phyloP scores from a whole-genome alignment of 148 eudicot species.

The Pouteria glomerata region DNA sequence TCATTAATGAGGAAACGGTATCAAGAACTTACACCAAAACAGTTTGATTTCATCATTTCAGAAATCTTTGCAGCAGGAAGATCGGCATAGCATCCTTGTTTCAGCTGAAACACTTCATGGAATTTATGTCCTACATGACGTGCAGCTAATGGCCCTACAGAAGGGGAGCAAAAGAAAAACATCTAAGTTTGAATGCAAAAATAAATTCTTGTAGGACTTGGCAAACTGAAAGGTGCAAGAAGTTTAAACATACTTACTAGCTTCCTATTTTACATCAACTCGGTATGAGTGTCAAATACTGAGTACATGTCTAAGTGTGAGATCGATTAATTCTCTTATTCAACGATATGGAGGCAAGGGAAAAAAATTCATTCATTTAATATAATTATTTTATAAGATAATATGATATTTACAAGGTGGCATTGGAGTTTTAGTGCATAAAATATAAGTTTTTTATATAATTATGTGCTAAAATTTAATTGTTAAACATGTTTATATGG shows the following conservation, averaged over 20 bases:
- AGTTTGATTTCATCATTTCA: slow-evolving; percentile 81
- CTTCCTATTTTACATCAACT: neutral
- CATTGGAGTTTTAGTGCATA: too few species aligned
- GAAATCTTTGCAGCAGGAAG: slow-evolving; percentile 72
- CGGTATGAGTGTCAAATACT: neutral
- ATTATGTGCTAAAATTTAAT: too few species aligned
- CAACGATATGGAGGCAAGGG: too few species aligned
- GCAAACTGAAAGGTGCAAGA: neutral
- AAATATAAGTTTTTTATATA: too few species aligned
- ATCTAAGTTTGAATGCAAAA: neutral
- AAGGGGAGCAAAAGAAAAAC: neutral
- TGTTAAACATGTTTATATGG: too few species aligned
- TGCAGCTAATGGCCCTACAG: slow-evolving; percentile 47
- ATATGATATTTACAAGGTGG: too few species aligned
- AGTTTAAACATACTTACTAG: neutral
- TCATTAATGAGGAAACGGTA: neutral
- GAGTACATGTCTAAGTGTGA: too few species aligned
- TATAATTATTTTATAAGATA: too few species aligned
- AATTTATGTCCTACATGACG: slow-evolving; percentile 61
- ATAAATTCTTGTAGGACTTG: too few species aligned
- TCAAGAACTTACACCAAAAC: slow-evolving; percentile 65
- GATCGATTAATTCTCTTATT: too few species aligned
- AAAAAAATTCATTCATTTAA: too few species aligned
- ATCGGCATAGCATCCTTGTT: slow-evolving; percentile 64
- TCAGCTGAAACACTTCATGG: slow-evolving; percentile 83